Evolutionary conservation across 441 rosid genomes (phyloP).

Genomic region (Populus hybrid): DNA sequence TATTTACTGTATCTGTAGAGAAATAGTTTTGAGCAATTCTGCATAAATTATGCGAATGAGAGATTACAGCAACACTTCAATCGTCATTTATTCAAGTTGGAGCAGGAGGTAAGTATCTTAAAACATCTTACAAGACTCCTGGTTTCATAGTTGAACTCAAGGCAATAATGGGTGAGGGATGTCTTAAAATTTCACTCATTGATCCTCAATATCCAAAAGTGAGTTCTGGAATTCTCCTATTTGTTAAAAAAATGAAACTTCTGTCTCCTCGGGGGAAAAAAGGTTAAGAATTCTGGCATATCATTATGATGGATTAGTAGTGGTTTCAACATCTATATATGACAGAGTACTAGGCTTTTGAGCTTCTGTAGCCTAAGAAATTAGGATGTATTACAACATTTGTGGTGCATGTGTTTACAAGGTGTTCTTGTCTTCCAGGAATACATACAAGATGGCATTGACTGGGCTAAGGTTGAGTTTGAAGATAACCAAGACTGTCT

Average conservation of each 20-base stretch:
- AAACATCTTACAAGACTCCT: neutral
- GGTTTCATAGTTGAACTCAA: neutral
- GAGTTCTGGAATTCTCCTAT: neutral
- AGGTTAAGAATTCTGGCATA: neutral
- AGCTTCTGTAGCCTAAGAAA: neutral
- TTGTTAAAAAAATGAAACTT: neutral
- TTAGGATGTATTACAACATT: neutral
- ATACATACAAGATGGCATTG: conserved; percentile 98
- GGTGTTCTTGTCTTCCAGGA: conserved; percentile 47
- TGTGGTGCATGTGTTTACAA: neutral
- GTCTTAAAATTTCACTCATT: neutral
- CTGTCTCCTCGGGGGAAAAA: neutral
- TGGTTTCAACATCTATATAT: neutral
- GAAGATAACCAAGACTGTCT: conserved; percentile 99
- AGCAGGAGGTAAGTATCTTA: conserved; percentile 75
- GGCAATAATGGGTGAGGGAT: neutral
- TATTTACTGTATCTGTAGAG: conserved; percentile 52
- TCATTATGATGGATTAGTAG: neutral
- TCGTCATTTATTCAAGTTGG: conserved; percentile 96
- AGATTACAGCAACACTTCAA: conserved; percentile 98
- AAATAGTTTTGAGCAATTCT: conserved; percentile 98
- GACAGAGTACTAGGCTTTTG: neutral
- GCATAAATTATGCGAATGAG: conserved; percentile 99
- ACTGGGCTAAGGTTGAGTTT: conserved; percentile 96
- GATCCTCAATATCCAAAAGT: neutral